A percentile compares a stretch with the other conserved stretches of the same genome.
phyloP scores from a whole-genome alignment of 768 basidiomycete species.

The Suillus bovinus region DNA sequence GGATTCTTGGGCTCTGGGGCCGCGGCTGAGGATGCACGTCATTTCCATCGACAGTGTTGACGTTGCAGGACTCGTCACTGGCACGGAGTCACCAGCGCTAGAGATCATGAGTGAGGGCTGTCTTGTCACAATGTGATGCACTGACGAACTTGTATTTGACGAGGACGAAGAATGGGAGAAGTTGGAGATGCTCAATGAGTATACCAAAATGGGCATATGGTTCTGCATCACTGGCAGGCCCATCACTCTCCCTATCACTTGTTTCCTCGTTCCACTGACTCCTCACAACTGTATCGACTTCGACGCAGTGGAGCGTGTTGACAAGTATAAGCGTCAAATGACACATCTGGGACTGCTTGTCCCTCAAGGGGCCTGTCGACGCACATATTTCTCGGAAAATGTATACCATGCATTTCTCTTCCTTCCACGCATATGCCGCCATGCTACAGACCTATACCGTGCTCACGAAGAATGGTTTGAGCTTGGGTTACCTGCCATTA shows the following conservation, averaged over 20 bases:
- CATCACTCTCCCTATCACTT: conserved; percentile 49
- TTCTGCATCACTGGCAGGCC: conserved; percentile 63
- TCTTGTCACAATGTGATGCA: conserved; percentile 41
- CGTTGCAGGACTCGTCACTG: conserved; percentile 69
- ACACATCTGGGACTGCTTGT: conserved; percentile 34
- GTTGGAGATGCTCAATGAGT: conserved; percentile 58
- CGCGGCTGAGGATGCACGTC: conserved; percentile 63
- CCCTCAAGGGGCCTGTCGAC: conserved; percentile 50
- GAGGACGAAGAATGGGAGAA: conserved; percentile 46
- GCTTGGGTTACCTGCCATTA: conserved; percentile 63
- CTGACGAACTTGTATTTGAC: conserved; percentile 48
- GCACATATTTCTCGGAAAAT: conserved; percentile 51
- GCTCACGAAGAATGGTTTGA: conserved; percentile 49
- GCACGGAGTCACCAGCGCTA: conserved; percentile 50
- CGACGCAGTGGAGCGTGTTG: conserved; percentile 48
- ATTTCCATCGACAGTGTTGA: conserved; percentile 50
- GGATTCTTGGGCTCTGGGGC: conserved; percentile 65
- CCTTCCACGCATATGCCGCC: conserved; percentile 67
- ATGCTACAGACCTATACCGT: conserved; percentile 66
- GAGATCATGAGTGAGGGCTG: conserved; percentile 41
- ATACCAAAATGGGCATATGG: conserved; percentile 61
- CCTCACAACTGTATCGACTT: conserved; percentile 57
- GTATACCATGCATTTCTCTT: conserved; percentile 54
- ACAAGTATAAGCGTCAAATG: conserved; percentile 26
- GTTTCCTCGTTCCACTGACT: conserved; percentile 70